Evolutionary conservation across 2,329 filamentous ascomycete species (phyloP), one percentile per base, ranked within the genome.

Genomic region (Elsinoe perseae): DNA sequence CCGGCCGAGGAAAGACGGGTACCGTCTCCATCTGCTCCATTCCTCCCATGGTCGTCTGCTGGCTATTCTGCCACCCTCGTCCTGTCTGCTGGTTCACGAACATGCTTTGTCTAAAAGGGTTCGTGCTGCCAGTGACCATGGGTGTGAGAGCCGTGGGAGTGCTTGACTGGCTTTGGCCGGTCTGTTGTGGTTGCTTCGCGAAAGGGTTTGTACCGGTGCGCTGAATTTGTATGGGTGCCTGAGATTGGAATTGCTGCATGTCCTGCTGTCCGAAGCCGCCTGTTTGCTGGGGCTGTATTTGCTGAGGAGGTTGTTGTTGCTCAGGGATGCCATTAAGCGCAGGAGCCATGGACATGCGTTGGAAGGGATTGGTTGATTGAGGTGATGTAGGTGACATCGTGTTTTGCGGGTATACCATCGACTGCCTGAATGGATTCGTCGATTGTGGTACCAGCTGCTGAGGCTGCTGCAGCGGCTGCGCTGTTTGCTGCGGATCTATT

Each of bases 381-480:
- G 64, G 56, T 65, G 64, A 32, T 59, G 46, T 21, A 62, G 60
- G 50, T 58, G 61, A 43, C 61, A 65, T 42, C 54, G 60, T 43
- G 28, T 56, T 54, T 42, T 61, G 61, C 20, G 58, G 58, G 46
- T 57, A 43, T 73, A 95, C 76, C 84, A 92, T 92, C 1, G 92
- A 96, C 67, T 90, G 86, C 40, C 93, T 81, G 80, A 98, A 98
- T 0, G 93, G 93, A 68, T 98, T 98, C 6, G 90, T 95, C 20
- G 77, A 83, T 64, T 84, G 81, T 66, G 77, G 79, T 58, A 77
- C 77, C 21, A 70, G 60, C 23, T 64, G 56, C 34, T 50, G 16
- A 23, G 57, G 30, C 40, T 52, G 23, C 34, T 34, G 40, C 54
- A 60, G n/a, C 40, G 56, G 57, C 50, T 64, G 63, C 16, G 54